Evolutionary conservation across 805 yeast species (phyloP).

Genomic region (Candida nemodendra): DNA sequence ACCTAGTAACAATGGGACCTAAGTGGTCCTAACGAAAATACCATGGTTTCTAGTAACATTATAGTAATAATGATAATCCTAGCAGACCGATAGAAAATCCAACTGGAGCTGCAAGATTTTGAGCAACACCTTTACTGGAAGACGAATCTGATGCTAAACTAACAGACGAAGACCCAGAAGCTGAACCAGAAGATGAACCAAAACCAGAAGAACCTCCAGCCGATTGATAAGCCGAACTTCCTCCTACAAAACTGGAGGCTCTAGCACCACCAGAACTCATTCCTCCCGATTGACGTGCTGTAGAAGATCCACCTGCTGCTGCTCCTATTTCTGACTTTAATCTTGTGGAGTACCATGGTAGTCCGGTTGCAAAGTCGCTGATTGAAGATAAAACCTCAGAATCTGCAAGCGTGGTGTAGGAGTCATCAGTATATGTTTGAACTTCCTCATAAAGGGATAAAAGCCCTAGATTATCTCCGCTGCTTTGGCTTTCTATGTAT

Average conservation of each 20-base stretch:
- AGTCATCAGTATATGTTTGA: conserved; percentile 41
- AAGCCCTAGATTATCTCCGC: conserved; percentile 30
- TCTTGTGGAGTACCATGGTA: conserved; percentile 37
- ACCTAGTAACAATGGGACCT: too few relatives aligned
- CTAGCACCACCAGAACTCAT: conserved; percentile 4
- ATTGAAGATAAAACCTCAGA: conserved; percentile 15
- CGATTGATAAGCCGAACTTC: conserved; percentile 6
- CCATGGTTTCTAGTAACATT: too few relatives aligned
- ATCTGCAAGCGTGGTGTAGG: conserved; percentile 42
- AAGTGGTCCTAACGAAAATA: too few relatives aligned
- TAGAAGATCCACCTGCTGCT: conserved; percentile 7
- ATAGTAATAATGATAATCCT: too few relatives aligned
- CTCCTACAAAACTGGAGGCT: conserved; percentile 5
- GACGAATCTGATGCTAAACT: conserved; percentile 1
- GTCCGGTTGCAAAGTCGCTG: conserved; percentile 29
- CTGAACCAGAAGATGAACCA: conserved; percentile 1
- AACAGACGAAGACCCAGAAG: conserved; percentile 2
- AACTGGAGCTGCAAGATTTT: too few relatives aligned
- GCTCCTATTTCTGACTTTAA: conserved; percentile 20
- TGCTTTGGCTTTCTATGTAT: conserved; percentile 31
- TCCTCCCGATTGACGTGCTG: background rate
- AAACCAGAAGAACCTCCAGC: conserved; percentile 2
- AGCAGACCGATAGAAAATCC: too few relatives aligned
- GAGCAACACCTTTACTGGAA: too few relatives aligned
- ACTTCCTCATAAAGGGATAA: conserved; percentile 33